A percentile compares a stretch with the other conserved stretches of the same genome.
These are phyloP conservation scores for Alternaria triticina DNA, from an alignment of 2,329 filamentous ascomycete genomes.

Conservation along the genomic window DNA sequence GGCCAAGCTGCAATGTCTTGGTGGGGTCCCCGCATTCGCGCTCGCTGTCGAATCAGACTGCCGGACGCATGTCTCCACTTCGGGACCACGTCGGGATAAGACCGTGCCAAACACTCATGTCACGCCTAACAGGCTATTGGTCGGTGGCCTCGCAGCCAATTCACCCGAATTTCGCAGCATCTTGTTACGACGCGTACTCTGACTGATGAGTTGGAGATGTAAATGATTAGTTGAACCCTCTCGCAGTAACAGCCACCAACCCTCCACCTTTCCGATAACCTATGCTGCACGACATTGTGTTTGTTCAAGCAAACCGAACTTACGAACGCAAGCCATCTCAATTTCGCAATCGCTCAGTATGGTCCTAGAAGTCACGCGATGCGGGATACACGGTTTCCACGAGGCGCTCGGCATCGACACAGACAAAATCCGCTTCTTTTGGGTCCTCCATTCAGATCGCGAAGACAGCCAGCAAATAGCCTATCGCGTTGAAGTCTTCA, in stretches of 20 bases:
- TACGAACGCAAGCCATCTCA: not conserved
- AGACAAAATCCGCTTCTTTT: conserved; percentile 48
- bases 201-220: not conserved
- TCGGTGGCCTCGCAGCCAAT: not conserved
- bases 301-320: not conserved
- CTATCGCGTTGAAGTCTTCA: not conserved
- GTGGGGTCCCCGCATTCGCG: not conserved
- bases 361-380: conserved; percentile 37
- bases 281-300: not conserved
- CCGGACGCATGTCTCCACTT: not conserved
- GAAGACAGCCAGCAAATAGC: conserved; percentile 41
- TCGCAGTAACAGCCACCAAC: not conserved
- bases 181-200: not conserved
- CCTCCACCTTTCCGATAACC: not conserved
- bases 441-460: conserved; percentile 38
- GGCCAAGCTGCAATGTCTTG: not conserved
- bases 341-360: conserved; percentile 1
- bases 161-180: not conserved
- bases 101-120: not conserved
- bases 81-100: not conserved
- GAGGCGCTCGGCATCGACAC: conserved; percentile 50
- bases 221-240: not conserved
- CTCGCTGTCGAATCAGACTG: not conserved
- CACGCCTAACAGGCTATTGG: not conserved
- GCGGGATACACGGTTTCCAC: conserved; percentile 51